A percentile compares a stretch with the other conserved stretches of the same genome.
Evolutionary conservation across 2,329 filamentous ascomycete species (phyloP).

Genomic region (Fusarium sp.): DNA sequence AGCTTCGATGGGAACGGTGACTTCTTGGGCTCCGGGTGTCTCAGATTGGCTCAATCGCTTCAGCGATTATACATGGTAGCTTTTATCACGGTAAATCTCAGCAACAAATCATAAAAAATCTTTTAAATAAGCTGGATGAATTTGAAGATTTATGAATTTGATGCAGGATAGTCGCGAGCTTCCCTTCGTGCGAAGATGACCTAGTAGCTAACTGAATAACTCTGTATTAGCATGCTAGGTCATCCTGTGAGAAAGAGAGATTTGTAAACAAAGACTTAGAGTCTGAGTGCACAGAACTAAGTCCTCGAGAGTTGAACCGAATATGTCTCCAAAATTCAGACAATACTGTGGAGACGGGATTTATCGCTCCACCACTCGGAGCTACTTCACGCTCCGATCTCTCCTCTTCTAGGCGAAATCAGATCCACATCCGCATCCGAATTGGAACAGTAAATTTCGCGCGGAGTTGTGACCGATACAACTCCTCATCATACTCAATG

Average conservation of each 20-base stretch:
- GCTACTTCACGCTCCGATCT: background rate
- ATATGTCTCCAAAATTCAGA: background rate
- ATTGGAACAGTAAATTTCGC: background rate
- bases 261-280: background rate
- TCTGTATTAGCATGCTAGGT: accelerated
- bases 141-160: accelerated
- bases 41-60: accelerated
- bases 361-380: background rate
- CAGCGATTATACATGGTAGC: background rate
- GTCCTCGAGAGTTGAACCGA: accelerated
- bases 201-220: accelerated
- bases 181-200: background rate
- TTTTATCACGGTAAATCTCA: accelerated
- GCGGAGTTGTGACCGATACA: accelerated
- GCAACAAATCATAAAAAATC: accelerated
- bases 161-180: background rate
- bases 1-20: background rate
- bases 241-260: background rate
- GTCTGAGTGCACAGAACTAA: background rate
- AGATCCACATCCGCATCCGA: background rate
- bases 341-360: accelerated
- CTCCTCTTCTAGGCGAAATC: accelerated
- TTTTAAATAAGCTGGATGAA: accelerated
- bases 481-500: background rate
- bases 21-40: too few species aligned